These are phyloP conservation scores for Chytriomyces sp. DNA, from an alignment of 192 early-diverging fungal genomes.

Conservation along the genomic window DNA sequence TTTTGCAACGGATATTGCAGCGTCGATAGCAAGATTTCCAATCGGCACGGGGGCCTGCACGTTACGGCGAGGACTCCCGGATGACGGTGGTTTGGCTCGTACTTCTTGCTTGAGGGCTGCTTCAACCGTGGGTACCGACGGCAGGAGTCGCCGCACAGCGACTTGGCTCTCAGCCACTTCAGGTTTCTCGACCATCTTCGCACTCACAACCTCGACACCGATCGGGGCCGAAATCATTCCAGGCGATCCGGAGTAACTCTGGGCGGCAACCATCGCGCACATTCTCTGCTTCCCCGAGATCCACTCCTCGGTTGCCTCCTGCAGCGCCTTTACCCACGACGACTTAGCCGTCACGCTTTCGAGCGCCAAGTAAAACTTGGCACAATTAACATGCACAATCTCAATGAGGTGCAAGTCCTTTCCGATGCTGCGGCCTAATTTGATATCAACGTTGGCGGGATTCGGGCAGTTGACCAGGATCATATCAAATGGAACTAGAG, in stretches of 20 bases:
- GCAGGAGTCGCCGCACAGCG: neutral
- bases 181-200: neutral
- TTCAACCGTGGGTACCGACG: neutral
- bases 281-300: slow-evolving; percentile 33
- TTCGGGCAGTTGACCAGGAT: slow-evolving; percentile 44
- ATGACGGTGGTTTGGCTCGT: neutral
- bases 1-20: neutral
- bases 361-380: slow-evolving; percentile 30
- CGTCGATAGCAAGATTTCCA: neutral
- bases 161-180: neutral
- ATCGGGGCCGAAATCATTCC: neutral
- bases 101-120: no score
- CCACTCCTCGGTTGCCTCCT: slow-evolving; percentile 42
- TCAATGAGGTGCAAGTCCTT: slow-evolving; percentile 46
- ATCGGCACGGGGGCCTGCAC: slow-evolving; percentile 15
- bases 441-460: neutral
- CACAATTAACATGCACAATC: slow-evolving; percentile 40
- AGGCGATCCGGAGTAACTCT: neutral
- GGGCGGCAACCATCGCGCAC: neutral
- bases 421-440: neutral
- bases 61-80: neutral
- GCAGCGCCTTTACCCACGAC: slow-evolving; percentile 47
- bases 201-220: neutral
- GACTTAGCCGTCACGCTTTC: slow-evolving; percentile 30
- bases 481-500: slow-evolving; percentile 52